Evolutionary conservation across 768 basidiomycete genomes (phyloP).

Genomic region (Lactifluus volemus): DNA sequence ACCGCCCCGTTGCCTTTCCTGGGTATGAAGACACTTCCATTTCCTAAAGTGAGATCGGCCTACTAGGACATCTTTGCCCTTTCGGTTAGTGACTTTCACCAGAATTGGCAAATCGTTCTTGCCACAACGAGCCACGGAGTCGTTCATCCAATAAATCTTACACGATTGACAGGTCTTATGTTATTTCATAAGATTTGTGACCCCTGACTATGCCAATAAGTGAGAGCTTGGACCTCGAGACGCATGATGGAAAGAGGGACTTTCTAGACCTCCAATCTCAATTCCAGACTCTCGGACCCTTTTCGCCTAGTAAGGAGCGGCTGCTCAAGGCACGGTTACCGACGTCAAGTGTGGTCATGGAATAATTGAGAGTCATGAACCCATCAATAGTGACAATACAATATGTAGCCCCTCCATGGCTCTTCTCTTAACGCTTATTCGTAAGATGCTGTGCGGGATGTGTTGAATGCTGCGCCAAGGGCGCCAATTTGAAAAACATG

Average conservation of each 20-base stretch:
- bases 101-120: background rate
- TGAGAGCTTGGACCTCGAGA: background rate
- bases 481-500: background rate
- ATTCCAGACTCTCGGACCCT: background rate
- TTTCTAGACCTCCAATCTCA: background rate
- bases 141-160: background rate
- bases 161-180: background rate
- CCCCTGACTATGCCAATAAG: slow-evolving; percentile 10
- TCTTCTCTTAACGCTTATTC: slow-evolving; percentile 3
- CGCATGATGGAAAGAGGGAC: background rate
- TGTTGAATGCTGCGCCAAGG: background rate
- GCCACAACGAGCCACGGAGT: background rate
- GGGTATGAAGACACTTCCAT: slow-evolving; percentile 5
- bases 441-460: background rate
- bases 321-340: background rate
- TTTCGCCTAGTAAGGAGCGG: background rate
- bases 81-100: slow-evolving; percentile 10
- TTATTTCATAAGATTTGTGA: background rate
- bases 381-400: background rate
- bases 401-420: background rate
- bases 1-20: slow-evolving; percentile 11
- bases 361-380: background rate
- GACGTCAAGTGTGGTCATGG: background rate
- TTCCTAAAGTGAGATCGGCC: slow-evolving; percentile 1
- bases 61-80: slow-evolving; percentile 1